Base-by-base conservation (phyloP, 1,284 basidiomycete species). In the Ganoderma sinense region DNA sequence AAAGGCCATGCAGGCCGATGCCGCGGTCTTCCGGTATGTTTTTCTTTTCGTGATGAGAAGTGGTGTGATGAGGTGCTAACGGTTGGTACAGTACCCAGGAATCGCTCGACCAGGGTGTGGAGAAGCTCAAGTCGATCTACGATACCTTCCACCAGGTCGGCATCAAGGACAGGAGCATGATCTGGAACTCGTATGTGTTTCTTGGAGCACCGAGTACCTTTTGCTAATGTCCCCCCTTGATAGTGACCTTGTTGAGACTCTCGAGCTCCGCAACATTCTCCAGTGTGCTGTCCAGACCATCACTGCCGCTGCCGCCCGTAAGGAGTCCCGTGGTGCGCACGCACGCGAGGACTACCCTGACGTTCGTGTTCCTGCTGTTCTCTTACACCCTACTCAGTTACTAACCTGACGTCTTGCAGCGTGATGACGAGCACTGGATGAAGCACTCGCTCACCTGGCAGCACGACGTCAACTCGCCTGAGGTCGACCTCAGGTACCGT, bases 131-230 rank as follows among this genome's bases (percentile, higher is more conserved):
- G 73, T 86, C 89, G 68, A 96, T 99, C 74, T 97, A 95, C 87
- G 89, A 93, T 78, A 94, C 88, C 80, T 99, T 92, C 84, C 88
- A 94, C 75, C 89, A 98, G 65, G 93, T 99, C 75, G 94, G 96
- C 72, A 94, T 98, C 85, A 97, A 97, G 87, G 98, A 99, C 84
- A 90, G 97, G 79, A 96, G 94, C 71, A 95, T 99, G 96, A 98
- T 99, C 84, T 99, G 97, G 98, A 98, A 98, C 85, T 94, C 95
- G 95, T 97, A 72, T 72, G 90, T 84, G 18, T 20, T 13, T 10
- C 40, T 64, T 5, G 31, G 41, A 10, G 2, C 2, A 11, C 39
- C 43, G 5, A 6, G 23, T 13, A 41, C 41, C n/a, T 2, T 48
- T 26, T 10, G 14, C 4, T 67, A 20, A 56, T 39, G 64, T 23